A percentile compares a stretch with the other conserved stretches of the same genome.
Evolutionary conservation across 768 basidiomycete genomes (phyloP).

Genomic region (Lentinula aciculospora): DNA sequence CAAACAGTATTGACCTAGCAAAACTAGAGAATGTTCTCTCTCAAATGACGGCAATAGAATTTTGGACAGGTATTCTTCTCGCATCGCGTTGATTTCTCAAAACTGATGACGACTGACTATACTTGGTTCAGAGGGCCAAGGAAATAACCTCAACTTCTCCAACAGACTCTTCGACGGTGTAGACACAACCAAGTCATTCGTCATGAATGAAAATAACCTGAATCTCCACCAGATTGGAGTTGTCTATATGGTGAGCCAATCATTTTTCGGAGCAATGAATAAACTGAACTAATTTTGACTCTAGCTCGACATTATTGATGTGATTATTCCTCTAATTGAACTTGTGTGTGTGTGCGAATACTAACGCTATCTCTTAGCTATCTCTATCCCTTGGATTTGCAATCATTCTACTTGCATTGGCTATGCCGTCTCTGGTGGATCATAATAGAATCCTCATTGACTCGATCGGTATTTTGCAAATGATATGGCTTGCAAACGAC

Average conservation of each 20-base stretch:
- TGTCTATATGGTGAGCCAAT: background rate
- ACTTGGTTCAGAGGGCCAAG: background rate
- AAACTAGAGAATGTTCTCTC: slow-evolving; percentile 5
- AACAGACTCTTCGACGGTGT: background rate
- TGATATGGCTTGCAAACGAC: slow-evolving; percentile 1
- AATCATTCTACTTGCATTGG: background rate
- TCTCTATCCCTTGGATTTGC: background rate
- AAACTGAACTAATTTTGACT: background rate
- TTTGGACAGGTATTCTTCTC: background rate
- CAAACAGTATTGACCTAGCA: background rate
- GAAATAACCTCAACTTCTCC: background rate
- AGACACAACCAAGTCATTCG: background rate
- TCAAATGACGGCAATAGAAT: slow-evolving; percentile 1
- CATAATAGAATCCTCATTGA: background rate
- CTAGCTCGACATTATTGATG: background rate
- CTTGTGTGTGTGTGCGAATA: background rate
- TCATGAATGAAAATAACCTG: background rate
- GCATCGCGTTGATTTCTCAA: background rate
- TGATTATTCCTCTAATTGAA: background rate
- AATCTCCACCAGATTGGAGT: background rate
- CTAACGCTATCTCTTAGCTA: background rate
- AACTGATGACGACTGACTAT: background rate
- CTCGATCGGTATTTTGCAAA: slow-evolving; percentile 5
- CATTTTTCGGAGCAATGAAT: background rate
- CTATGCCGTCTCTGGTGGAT: background rate